Evolutionary conservation across 805 yeast genomes (phyloP).

Genomic region (Kluyveromyces nonfermentans): DNA sequence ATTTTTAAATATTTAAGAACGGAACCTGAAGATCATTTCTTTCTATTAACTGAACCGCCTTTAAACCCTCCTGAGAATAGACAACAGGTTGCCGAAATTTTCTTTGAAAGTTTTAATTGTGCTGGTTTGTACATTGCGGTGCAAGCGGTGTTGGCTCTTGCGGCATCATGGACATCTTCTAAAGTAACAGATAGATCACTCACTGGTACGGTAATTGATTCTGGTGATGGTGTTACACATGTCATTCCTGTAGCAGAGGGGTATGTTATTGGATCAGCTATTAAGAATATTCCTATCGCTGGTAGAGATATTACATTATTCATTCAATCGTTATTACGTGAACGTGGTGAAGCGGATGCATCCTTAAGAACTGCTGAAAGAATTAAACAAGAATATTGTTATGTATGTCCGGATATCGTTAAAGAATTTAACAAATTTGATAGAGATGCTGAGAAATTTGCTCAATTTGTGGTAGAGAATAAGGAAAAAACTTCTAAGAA

Average conservation of each 20-base stretch:
- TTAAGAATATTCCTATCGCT: conserved; percentile 95
- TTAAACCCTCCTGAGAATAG: conserved; percentile 99
- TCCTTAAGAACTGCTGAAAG: conserved; percentile 92
- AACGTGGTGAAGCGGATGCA: conserved; percentile 93
- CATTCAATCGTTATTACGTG: conserved; percentile 88
- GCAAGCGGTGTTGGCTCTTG: conserved; percentile 96
- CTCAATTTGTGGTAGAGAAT: conserved; percentile 82
- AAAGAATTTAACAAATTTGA: conserved; percentile 93
- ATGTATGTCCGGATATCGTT: conserved; percentile 95
- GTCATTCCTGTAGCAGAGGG: conserved; percentile 99
- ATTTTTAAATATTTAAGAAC: conserved; percentile 93
- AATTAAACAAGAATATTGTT: conserved; percentile 93
- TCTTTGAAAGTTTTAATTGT: conserved; percentile 97
- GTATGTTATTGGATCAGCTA: conserved; percentile 94
- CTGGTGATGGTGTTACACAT: conserved; percentile 99
- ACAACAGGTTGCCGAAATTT: conserved; percentile 96
- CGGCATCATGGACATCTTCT: conserved; percentile 98
- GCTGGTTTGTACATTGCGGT: conserved; percentile 98
- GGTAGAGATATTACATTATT: conserved; percentile 96
- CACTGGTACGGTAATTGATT: conserved; percentile 97
- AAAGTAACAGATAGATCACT: conserved; percentile 91
- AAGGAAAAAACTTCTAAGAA: conserved; percentile 54
- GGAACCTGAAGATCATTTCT: conserved; percentile 98
- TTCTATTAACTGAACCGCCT: conserved; percentile 94
- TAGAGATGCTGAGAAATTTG: conserved; percentile 87